These are phyloP conservation scores for Colletotrichum acutatum DNA, from an alignment of 2,329 filamentous ascomycete genomes.

Conservation along the genomic window DNA sequence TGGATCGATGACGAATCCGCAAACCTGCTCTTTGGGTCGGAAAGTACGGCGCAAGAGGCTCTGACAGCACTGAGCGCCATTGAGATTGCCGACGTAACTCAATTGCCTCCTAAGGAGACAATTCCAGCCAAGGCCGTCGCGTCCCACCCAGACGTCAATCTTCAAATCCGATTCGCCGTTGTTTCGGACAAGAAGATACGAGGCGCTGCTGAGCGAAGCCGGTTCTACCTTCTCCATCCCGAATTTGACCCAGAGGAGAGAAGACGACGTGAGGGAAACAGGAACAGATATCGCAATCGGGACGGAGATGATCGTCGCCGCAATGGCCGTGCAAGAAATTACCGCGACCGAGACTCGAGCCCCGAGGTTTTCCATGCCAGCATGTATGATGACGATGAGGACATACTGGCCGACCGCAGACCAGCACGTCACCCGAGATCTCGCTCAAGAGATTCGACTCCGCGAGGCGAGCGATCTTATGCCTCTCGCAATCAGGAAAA, in stretches of 20 bases:
- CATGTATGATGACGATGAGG: conserved; percentile 82
- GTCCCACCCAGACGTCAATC: conserved; percentile 72
- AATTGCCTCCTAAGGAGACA: conserved; percentile 70
- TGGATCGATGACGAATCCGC: conserved; percentile 96
- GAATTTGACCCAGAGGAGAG: conserved; percentile 86
- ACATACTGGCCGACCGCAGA: conserved; percentile 44
- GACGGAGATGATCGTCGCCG: conserved; percentile 52
- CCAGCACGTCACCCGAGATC: conserved; percentile 47
- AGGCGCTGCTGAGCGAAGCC: conserved; percentile 82
- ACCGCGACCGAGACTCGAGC: conserved; percentile 55
- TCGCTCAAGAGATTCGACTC: conserved; percentile 37
- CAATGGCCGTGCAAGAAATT: conserved; percentile 51
- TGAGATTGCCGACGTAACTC: conserved; percentile 63
- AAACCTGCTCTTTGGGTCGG: conserved; percentile 80
- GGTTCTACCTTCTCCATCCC: conserved; percentile 93
- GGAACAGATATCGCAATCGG: conserved; percentile 73
- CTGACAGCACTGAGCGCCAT: conserved; percentile 63
- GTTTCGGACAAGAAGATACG: conserved; percentile 81
- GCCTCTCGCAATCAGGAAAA: conserved; percentile 59
- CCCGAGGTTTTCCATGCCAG: conserved; percentile 74
- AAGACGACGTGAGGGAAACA: conserved; percentile 66
- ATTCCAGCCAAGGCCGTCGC: conserved; percentile 77
- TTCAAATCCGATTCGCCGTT: conserved; percentile 81
- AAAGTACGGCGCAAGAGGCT: conserved; percentile 63
- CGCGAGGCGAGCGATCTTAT: conserved; percentile 42